Base-by-base conservation (phyloP, 2,329 filamentous ascomycete species). In the Domatiomyces globalis region DNA sequence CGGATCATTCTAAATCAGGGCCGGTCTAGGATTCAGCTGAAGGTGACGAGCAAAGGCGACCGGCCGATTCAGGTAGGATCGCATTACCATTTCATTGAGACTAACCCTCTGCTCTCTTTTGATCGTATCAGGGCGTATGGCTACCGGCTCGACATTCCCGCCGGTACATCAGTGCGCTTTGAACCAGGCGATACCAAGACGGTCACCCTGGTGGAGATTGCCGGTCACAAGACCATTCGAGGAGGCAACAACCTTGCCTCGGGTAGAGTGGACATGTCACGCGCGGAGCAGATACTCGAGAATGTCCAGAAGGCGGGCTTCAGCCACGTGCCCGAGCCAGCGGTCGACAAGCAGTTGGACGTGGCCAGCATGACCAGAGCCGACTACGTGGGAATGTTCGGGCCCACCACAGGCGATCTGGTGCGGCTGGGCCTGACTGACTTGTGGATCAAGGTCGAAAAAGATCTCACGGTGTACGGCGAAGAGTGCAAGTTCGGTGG, bases 401-500 rank as follows among this genome's bases (percentile, higher is more conserved):
- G 90, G 2, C 89, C 90, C 5, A 95, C 90, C 0, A 85, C 83
- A 1, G 90, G 89, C 2, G 90, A 96, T 67, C 64, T 81, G n/a
- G 80, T 96, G 36, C 75, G 86, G 22, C 71, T 96, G 17, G 89
- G 87, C 0, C 76, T 79, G 55, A 96, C 89, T 2, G 84, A 94
- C 65, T 74, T 96, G 8, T 95, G 89, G 88, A 76, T 96, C 62
- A 80, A 82, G 66, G 85, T 96, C 5, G 90, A 96, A 69, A 84
- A 81, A 56, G 90, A 96, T 63, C 71, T 84, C 61, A 90, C 89
- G 0, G 72, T 73, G 4, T 94, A 94, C 64, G 90, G 90, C 7
- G 90, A 96, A 57, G 90, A 96, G 70, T 95, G 89, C 66, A 84
- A 88, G 58, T 96, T 96, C 67, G 90, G 90, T 15, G 90, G 90